Base-by-base conservation (phyloP, 352 stramenopile genomes). In the Aphanomyces euteiches region DNA sequence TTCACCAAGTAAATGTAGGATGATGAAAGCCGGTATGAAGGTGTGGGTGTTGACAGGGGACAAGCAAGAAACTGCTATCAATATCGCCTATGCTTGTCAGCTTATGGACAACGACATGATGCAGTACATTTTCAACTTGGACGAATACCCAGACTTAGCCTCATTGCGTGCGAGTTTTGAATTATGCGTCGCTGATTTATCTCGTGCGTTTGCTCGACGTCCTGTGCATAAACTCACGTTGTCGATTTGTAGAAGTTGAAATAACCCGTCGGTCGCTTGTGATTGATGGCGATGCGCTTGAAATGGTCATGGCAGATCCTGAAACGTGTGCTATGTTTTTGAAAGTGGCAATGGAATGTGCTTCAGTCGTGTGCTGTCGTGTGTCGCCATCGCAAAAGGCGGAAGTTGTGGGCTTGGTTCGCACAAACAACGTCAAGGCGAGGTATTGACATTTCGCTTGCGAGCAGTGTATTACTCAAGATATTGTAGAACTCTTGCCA, bases 11-110 rank as follows among this genome's bases (percentile, higher is more conserved):
- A n/a, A n/a, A n/a, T 50, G 43, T 0, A 89, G 90, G 60, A 73
- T 98, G 3, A 89, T 90, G 72, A 76, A 75, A 12, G 92, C 88
- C 0, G 88, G 89, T 28, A 96, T 98, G 72, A 91, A 95, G 48
- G 78, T 98, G 21, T 98, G 92, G 90, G 95, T 98, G 76, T 85
- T 98, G 17, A 98, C 93, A 8, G 92, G 92, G 39, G 93, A 98
- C 77, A 98, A 98, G 74, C 74, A 93, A 47, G 93, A 98, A 73
- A 98, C 93, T 3, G 93, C 93, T 19, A 97, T 98, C 71, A 98
- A 98, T 75, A 98, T 98, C 72, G 90, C 83, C 39, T 96, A 95
- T 66, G 87, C 90, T 5, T 96, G 87, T 59, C 83, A 92, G 56
- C 77, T 98, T 10, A 84, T 97, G 71, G 78, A 89, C 72, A 91